Conservation (phyloP, 208 protist species). For the Leptomonas pyrrhocoris region DNA sequence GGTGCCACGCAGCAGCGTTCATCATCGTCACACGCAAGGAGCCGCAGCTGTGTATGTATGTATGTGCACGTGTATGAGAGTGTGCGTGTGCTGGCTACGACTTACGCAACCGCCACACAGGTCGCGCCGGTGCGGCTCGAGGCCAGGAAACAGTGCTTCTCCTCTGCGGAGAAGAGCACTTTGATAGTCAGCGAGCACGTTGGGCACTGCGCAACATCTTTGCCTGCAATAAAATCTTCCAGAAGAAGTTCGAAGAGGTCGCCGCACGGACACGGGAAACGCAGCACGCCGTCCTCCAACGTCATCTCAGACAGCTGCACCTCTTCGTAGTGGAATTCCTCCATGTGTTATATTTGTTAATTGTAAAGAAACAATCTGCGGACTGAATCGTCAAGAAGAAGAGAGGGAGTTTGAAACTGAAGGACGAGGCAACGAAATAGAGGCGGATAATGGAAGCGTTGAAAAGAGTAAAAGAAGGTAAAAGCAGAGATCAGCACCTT, state of each 20-base stretch:
- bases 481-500: too few species aligned
- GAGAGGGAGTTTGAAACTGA: too few species aligned
- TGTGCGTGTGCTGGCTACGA: neutral
- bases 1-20: too few species aligned
- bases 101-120: constrained; percentile 35
- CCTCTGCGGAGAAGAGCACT: constrained; percentile 68
- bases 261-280: constrained; percentile 91
- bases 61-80: neutral
- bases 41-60: neutral
- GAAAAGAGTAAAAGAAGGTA: too few species aligned
- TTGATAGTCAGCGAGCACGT: constrained; percentile 90
- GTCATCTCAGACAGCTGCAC: constrained; percentile 83
- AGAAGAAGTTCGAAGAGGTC: constrained; percentile 90
- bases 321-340: constrained; percentile 91
- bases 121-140: neutral
- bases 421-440: too few species aligned
- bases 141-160: constrained; percentile 52
- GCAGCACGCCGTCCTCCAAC: constrained; percentile 70
- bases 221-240: constrained; percentile 70
- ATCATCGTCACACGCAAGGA: too few species aligned
- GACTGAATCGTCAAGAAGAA: too few species aligned
- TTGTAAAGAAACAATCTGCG: too few species aligned
- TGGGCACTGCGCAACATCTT: constrained; percentile 84
- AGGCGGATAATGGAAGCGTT: too few species aligned
- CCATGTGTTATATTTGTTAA: constrained; percentile 47